A percentile compares a stretch with the other conserved stretches of the same genome.
Evolutionary conservation across 2,329 filamentous ascomycete species (phyloP).

Genomic region (Cadophora sp.): DNA sequence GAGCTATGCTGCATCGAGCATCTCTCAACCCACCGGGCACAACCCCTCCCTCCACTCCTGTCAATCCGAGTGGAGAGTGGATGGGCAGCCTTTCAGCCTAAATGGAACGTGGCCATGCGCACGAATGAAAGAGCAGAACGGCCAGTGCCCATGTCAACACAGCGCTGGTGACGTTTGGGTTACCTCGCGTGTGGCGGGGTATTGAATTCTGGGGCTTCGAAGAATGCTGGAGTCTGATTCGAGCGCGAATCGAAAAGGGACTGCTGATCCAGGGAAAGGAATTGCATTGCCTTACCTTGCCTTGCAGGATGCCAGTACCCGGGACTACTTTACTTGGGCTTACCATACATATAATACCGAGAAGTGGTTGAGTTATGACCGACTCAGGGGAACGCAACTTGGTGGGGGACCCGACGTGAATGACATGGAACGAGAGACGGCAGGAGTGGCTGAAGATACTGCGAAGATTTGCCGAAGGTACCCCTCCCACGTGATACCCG

Average conservation of each 20-base stretch:
- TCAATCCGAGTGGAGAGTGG: slow-evolving; percentile 10
- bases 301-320: slow-evolving; percentile 6
- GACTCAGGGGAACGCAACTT: neutral
- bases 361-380: neutral
- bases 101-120: slow-evolving; percentile 33
- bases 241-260: neutral
- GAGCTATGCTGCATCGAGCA: slow-evolving; percentile 16
- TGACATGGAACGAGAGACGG: neutral
- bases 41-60: slow-evolving; percentile 14
- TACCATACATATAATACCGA: too few relatives aligned
- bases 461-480: neutral
- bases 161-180: slow-evolving; percentile 8
- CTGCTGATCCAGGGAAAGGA: neutral
- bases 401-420: too few relatives aligned
- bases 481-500: neutral
- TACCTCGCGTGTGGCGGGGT: neutral
- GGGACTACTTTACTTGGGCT: neutral
- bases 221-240: slow-evolving; percentile 3
- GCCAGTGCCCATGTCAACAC: neutral
- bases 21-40: slow-evolving; percentile 15
- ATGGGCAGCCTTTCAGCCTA: slow-evolving; percentile 25
- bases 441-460: neutral
- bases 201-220: slow-evolving; percentile 1
- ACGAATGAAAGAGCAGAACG: slow-evolving; percentile 28
- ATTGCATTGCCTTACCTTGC: neutral